Conservation (phyloP, 1,139 yeast species). For the Debaryomyces singareniensis region DNA sequence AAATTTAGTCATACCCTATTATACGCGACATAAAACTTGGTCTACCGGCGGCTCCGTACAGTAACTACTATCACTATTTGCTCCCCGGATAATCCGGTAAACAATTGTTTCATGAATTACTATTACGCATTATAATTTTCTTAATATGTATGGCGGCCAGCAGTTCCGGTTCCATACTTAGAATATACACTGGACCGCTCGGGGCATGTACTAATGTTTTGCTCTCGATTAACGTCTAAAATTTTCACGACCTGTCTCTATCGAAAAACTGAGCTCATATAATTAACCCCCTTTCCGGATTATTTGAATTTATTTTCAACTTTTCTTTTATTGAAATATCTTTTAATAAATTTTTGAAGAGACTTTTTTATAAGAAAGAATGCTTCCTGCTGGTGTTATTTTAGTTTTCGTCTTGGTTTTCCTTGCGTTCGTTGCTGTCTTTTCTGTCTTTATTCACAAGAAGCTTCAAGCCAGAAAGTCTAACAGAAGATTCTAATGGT, state of each 20-base stretch:
- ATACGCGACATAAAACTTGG: too few species aligned
- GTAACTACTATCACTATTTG: too few species aligned
- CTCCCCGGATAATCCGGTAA: too few species aligned
- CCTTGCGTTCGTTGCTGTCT: slow-evolving; percentile 33
- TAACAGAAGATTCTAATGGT: slow-evolving; percentile 38
- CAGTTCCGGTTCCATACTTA: too few species aligned
- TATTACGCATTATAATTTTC: too few species aligned
- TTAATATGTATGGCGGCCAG: too few species aligned
- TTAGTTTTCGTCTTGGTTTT: slow-evolving; percentile 43
- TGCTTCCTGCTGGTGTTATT: slow-evolving; percentile 50
- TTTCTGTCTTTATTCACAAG: slow-evolving; percentile 31
- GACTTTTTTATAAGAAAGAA: slow-evolving; percentile 12
- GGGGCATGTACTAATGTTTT: background rate
- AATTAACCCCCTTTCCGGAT: slow-evolving; percentile 3
- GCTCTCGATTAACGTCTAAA: slow-evolving; percentile 3
- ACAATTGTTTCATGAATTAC: too few species aligned
- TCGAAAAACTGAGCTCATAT: slow-evolving; percentile 3
- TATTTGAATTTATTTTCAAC: slow-evolving; percentile 3
- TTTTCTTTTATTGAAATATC: slow-evolving; percentile 8
- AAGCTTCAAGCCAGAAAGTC: slow-evolving; percentile 37
- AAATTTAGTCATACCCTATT: too few species aligned
- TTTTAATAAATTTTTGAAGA: slow-evolving; percentile 3
- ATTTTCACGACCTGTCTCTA: slow-evolving; percentile 2
- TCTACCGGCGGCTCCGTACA: too few species aligned
- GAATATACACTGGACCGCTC: slow-evolving; percentile 1